Percentiles rank a stretch among this genome's conserved stretches.
phyloP scores from a whole-genome alignment of 164 flowering plant species.

The Nelumbo lutea region DNA sequence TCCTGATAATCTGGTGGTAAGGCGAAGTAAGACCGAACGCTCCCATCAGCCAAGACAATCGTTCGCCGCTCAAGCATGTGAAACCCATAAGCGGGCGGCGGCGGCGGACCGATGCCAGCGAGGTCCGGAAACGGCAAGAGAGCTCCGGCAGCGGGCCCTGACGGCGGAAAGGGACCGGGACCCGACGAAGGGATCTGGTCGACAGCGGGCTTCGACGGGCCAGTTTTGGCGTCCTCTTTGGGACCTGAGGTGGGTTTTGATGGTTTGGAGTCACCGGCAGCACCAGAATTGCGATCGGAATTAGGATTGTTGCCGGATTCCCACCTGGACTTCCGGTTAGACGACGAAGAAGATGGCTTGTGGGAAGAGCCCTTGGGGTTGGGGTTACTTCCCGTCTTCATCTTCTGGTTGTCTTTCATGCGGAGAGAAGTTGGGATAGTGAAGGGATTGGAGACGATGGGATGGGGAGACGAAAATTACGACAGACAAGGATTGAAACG shows the following conservation, averaged over 20 bases:
- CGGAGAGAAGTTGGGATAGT: not conserved
- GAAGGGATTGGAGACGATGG: slow-evolving; percentile 3
- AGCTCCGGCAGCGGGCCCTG: slow-evolving; percentile 4
- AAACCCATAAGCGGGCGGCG: slow-evolving; percentile 70
- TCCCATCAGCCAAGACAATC: slow-evolving; percentile 74
- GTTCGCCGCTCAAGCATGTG: slow-evolving; percentile 92
- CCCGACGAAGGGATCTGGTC: slow-evolving; percentile 5
- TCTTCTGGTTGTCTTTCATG: slow-evolving; percentile 1
- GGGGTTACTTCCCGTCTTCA: not conserved
- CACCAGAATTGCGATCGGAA: not conserved
- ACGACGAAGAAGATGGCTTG: slow-evolving; percentile 6
- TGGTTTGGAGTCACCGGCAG: slow-evolving; percentile 4
- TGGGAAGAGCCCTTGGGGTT: not conserved
- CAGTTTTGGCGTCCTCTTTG: slow-evolving; percentile 3
- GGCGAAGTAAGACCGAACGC: slow-evolving; percentile 80
- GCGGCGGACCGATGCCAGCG: slow-evolving; percentile 34
- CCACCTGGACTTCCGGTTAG: slow-evolving; percentile 2
- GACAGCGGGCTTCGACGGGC: slow-evolving; percentile 9
- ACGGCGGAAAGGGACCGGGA: not conserved
- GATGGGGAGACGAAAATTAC: slow-evolving; percentile 7
- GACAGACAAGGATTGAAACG: slow-evolving; percentile 8
- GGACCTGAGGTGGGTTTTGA: not conserved
- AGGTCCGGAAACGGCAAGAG: slow-evolving; percentile 30
- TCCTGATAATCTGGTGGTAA: slow-evolving; percentile 83
- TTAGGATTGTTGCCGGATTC: not conserved